These are phyloP conservation scores for Geotrichum reessii DNA, from an alignment of 1,139 yeast genomes.

Conservation along the genomic window DNA sequence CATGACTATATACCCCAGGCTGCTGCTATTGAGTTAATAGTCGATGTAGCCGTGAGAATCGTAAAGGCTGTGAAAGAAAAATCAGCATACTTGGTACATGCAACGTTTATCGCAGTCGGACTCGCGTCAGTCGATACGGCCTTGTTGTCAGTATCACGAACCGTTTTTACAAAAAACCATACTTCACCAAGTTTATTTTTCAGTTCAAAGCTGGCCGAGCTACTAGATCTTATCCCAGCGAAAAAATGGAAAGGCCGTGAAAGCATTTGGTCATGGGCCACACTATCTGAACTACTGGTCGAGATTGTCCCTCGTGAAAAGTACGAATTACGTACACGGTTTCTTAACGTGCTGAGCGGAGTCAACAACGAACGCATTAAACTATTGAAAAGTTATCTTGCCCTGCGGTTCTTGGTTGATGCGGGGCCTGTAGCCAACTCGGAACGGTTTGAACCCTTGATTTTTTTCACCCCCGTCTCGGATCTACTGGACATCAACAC, in stretches of 20 bases:
- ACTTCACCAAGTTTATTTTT: not conserved
- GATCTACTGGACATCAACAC: not conserved
- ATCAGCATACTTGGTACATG: not conserved
- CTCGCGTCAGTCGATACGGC: slow-evolving; percentile 4
- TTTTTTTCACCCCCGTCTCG: too few relatives aligned
- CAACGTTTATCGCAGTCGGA: not conserved
- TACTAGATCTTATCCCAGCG: not conserved
- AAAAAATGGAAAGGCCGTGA: not conserved
- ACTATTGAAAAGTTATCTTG: not conserved
- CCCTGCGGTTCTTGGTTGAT: not conserved
- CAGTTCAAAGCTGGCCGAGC: not conserved
- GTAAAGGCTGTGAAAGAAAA: not conserved
- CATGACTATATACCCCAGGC: not conserved
- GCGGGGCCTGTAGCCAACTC: not conserved
- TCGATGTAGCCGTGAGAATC: not conserved
- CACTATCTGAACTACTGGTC: not conserved
- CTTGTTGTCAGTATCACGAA: not conserved
- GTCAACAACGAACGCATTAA: not conserved
- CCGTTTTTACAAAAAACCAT: not conserved
- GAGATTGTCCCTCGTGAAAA: not conserved
- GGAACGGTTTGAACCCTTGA: too few relatives aligned
- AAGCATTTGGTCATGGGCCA: not conserved
- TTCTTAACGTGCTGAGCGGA: not conserved
- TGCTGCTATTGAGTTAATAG: not conserved
- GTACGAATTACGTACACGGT: not conserved